Evolutionary conservation across 2,329 filamentous ascomycete genomes (phyloP).

Genomic region (Sclerotinia subarctica): DNA sequence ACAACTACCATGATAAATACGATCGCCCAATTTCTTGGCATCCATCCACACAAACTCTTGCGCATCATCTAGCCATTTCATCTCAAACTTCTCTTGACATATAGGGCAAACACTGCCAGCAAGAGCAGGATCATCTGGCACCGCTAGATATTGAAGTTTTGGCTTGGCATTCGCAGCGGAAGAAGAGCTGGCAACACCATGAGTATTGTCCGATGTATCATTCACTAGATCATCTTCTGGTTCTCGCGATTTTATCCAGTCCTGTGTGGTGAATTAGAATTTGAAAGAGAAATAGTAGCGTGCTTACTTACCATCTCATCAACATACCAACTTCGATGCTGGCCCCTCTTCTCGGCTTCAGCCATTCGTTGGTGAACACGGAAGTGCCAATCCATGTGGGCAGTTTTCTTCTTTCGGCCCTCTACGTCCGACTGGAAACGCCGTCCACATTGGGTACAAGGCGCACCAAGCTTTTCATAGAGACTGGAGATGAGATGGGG

Average conservation of each 20-base stretch:
- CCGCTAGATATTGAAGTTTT: constrained; percentile 70
- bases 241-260: constrained; percentile 87
- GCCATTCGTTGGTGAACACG: constrained; percentile 84
- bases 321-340: constrained; percentile 93
- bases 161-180: constrained; percentile 44
- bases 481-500: constrained; percentile 70
- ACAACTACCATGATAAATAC: constrained; percentile 88
- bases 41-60: constrained; percentile 98
- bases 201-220: constrained; percentile 41
- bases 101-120: constrained; percentile 83
- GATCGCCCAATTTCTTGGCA: constrained; percentile 70
- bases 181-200: constrained; percentile 42
- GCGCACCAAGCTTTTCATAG: constrained; percentile 78
- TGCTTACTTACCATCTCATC: constrained; percentile 68
- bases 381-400: constrained; percentile 98
- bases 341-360: constrained; percentile 79
- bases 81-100: constrained; percentile 92
- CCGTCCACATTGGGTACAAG: constrained; percentile 87
- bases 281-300: background rate
- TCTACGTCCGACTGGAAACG: constrained; percentile 76
- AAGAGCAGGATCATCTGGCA: constrained; percentile 73
- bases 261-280: constrained; percentile 48
- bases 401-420: constrained; percentile 80
- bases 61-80: constrained; percentile 84
- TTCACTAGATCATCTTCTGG: constrained; percentile 63